Percentiles rank a stretch among this genome's conserved stretches.
phyloP scores from a whole-genome alignment of 208 protist genomes.

The Crithidia bombi region DNA sequence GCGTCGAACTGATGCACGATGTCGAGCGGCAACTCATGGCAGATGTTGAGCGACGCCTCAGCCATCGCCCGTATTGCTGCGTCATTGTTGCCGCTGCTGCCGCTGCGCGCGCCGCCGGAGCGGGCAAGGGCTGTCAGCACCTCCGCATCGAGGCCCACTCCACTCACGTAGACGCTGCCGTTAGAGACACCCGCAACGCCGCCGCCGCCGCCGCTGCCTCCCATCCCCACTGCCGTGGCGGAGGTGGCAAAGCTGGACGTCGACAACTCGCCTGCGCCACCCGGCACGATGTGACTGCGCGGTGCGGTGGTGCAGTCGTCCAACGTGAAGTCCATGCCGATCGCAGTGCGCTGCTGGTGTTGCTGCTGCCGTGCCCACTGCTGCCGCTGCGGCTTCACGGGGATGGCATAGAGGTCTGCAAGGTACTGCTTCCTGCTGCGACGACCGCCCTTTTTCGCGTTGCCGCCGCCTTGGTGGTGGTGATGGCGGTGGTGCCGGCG shows the following conservation, averaged over 20 bases:
- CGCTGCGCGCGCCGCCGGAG: background rate
- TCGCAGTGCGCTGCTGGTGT: constrained; percentile 24
- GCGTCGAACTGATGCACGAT: constrained; percentile 68
- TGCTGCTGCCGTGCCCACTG: constrained; percentile 31
- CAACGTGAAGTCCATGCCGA: constrained; percentile 29
- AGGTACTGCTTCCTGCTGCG: background rate
- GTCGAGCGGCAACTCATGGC: constrained; percentile 62
- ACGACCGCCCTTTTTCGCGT: background rate
- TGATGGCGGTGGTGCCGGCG: background rate
- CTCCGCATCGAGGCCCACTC: constrained; percentile 2
- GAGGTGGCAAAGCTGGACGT: constrained; percentile 6
- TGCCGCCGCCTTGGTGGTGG: background rate
- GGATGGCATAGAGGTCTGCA: background rate
- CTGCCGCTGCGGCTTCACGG: constrained; percentile 8
- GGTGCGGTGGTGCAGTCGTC: constrained; percentile 14
- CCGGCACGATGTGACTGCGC: constrained; percentile 6
- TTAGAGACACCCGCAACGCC: background rate
- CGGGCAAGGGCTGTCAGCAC: constrained; percentile 10
- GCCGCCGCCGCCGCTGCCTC: background rate
- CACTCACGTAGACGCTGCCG: constrained; percentile 20
- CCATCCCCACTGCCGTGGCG: background rate
- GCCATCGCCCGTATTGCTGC: constrained; percentile 22
- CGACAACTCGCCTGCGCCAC: background rate
- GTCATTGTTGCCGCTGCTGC: constrained; percentile 4
- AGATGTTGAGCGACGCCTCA: constrained; percentile 29